Conservation (phyloP, 352 stramenopile species). For the Phytopythium cucurbitacearum region DNA sequence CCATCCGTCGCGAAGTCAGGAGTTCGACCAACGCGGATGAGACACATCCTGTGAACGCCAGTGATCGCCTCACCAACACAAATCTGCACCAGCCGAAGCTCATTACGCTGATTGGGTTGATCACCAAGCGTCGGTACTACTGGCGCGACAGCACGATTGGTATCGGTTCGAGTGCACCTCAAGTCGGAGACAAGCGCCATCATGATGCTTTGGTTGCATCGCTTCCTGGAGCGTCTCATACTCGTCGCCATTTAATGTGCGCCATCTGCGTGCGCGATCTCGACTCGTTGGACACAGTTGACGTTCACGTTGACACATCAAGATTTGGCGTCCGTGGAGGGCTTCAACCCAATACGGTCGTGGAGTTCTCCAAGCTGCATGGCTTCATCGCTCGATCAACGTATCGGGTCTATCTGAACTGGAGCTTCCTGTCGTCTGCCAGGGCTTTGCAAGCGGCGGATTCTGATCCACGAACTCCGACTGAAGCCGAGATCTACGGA, state of each 20-base stretch:
- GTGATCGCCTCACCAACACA: background rate
- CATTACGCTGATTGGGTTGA: slow-evolving; percentile 26
- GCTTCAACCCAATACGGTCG: slow-evolving; percentile 25
- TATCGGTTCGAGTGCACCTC: slow-evolving; percentile 4
- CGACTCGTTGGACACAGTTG: slow-evolving; percentile 32
- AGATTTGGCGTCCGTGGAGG: slow-evolving; percentile 29
- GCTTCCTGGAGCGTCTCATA: background rate
- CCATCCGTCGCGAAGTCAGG: no score
- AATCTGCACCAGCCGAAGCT: slow-evolving; percentile 30
- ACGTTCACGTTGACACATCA: slow-evolving; percentile 40
- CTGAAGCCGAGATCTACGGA: slow-evolving; percentile 30
- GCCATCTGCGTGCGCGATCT: slow-evolving; percentile 39
- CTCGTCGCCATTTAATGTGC: slow-evolving; percentile 18
- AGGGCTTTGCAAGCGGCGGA: slow-evolving; percentile 1
- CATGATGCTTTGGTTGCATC: background rate
- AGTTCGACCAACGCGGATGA: no score
- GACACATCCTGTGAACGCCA: no score
- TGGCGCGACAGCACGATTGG: slow-evolving; percentile 15
- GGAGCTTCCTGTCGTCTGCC: slow-evolving; percentile 29
- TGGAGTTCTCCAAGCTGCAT: slow-evolving; percentile 55
- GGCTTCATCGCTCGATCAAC: slow-evolving; percentile 47
- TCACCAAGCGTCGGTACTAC: slow-evolving; percentile 27
- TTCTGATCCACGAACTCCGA: slow-evolving; percentile 1
- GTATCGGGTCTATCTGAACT: slow-evolving; percentile 66
- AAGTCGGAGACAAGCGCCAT: background rate